Evolutionary conservation across 495 filamentous ascomycete genomes (phyloP), one percentile per base, ranked within the genome.

Genomic region (Neurospora sp.): DNA sequence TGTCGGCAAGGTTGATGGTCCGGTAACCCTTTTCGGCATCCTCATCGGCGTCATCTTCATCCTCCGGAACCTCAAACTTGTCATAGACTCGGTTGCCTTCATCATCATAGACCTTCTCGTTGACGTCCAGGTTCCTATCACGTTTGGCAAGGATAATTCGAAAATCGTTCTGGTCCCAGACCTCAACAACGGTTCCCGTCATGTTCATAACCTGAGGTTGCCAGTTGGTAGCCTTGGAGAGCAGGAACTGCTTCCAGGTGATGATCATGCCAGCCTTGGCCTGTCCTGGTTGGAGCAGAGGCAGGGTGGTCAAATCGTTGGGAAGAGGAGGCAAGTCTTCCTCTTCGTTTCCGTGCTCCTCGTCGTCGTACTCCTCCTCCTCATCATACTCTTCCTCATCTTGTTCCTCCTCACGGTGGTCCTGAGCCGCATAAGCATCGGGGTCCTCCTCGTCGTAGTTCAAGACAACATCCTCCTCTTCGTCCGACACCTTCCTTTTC

Each of bases 181-280:
- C 76, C 10, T 79, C 77, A 28, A 85, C 82, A 5, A 97, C 83
- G 36, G 89, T 82, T 4, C 91, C 93, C 0, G 92, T 92, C 17
- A 89, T 84, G 76, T 90, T 90, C 3, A 85, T 86, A 48, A 96
- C 83, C 71, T 85, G 86, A 1, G 95, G 95, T 71, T 92, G 87
- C 91, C 93, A 97, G 36, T 89, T 91, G 10, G 91, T 93, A 15
- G 85, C 89, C 72, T 88, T 89, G 39, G 92, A 93, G 78, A 94
- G 87, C 37, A 89, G 86, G 71, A 93, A 85, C 72, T 93, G 87
- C 76, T 91, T 93, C 87, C 92, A 99, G 3, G 91, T 90, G 74
- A 99, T 89, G 42, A 94, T 84, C 79, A 91, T 89, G 13, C 91
- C 92, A 5, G 83, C 74, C 42, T 85, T 83, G 21, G 88, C 86